Percentiles rank a stretch among this genome's conserved stretches.
Evolutionary conservation across 2,329 filamentous ascomycete genomes (phyloP).

Genomic region (Mycosphaerella sp.): DNA sequence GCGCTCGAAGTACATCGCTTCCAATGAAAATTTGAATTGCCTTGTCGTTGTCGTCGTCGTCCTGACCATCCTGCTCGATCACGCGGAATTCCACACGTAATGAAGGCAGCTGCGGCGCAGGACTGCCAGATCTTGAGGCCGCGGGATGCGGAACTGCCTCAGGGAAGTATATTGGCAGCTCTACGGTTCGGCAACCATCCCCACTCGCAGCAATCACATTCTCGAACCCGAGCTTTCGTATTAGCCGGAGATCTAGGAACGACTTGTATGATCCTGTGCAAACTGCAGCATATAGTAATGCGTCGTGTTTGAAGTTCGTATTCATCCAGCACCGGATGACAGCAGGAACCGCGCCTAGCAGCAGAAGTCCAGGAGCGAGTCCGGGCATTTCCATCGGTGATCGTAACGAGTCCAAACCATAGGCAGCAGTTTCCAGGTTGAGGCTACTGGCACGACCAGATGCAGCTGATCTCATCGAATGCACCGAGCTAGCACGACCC

Average conservation of each 20-base stretch:
- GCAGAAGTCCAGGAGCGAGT: slow-evolving; percentile 75
- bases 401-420: slow-evolving; percentile 56
- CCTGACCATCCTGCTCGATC: slow-evolving; percentile 45
- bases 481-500: slow-evolving; percentile 81
- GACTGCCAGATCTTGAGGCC: slow-evolving; percentile 65
- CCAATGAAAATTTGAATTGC: slow-evolving; percentile 81
- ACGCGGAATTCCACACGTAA: slow-evolving; percentile 75
- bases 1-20: slow-evolving; percentile 76
- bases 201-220: slow-evolving; percentile 41
- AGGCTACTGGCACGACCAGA: slow-evolving; percentile 83
- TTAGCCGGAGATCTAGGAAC: slow-evolving; percentile 66
- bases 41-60: slow-evolving; percentile 51
- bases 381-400: slow-evolving; percentile 66
- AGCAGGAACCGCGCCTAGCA: slow-evolving; percentile 81
- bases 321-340: slow-evolving; percentile 96
- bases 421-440: slow-evolving; percentile 71
- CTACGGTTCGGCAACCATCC: slow-evolving; percentile 62
- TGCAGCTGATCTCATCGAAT: slow-evolving; percentile 69
- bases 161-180: slow-evolving; percentile 78
- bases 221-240: slow-evolving; percentile 67
- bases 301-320: slow-evolving; percentile 80
- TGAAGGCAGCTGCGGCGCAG: slow-evolving; percentile 73
- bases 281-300: slow-evolving; percentile 82
- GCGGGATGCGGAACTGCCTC: slow-evolving; percentile 79
- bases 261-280: slow-evolving; percentile 90